Percentiles rank a stretch among this genome's conserved stretches.
Conservation (phyloP, 345 rosid genomes). For the Excoecaria agallocha region DNA sequence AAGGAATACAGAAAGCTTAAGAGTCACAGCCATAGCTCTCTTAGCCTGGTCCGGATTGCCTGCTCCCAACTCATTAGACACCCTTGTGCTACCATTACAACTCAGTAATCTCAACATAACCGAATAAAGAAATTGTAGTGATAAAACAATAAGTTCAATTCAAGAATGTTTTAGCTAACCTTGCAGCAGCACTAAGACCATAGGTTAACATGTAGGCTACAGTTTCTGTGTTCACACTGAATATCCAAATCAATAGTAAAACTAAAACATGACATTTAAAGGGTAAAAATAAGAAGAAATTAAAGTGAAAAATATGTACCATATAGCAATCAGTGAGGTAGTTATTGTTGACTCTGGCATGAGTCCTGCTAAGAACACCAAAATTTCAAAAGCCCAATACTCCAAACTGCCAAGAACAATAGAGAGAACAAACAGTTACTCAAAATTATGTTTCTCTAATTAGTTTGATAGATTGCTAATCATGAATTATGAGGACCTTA, state of each 20-base stretch:
- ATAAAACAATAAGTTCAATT: neutral
- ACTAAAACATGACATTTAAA: neutral
- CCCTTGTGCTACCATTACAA: constrained; percentile 55
- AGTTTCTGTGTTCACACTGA: constrained; percentile 57
- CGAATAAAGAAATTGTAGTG: neutral
- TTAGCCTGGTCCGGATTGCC: constrained; percentile 27
- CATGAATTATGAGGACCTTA: constrained; percentile 7
- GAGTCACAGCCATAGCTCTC: constrained; percentile 10
- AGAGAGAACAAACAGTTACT: neutral
- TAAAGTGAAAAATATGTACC: constrained; percentile 8
- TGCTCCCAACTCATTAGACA: constrained; percentile 79
- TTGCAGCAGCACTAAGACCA: constrained; percentile 79
- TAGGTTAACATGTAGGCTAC: constrained; percentile 62
- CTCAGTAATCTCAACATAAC: neutral
- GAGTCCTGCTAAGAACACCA: constrained; percentile 28
- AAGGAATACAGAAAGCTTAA: constrained; percentile 40
- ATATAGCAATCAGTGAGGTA: constrained; percentile 24
- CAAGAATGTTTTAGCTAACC: constrained; percentile 39
- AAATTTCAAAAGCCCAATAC: constrained; percentile 28
- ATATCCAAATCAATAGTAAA: neutral
- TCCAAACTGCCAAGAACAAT: constrained; percentile 21
- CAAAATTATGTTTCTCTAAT: neutral
- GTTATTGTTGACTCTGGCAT: constrained; percentile 24
- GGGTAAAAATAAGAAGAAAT: neutral
- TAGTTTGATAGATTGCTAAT: neutral